Base-by-base conservation (phyloP, 805 yeast species). In the Starmerella khaoyaiensis region DNA sequence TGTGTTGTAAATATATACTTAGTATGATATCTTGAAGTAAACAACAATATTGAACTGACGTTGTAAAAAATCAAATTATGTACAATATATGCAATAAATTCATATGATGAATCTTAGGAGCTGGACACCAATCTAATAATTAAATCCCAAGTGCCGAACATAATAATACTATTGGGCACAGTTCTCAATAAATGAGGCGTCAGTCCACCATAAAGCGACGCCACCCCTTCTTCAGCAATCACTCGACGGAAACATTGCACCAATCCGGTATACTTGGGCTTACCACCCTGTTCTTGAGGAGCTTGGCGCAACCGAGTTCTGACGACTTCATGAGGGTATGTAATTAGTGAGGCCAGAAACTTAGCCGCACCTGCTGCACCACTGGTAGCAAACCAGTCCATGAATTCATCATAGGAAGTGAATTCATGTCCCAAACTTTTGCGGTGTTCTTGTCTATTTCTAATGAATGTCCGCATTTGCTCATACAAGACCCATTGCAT, bases 111-210 rank as follows among this genome's bases (percentile, higher is more conserved):
- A n/a, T 11, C n/a, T 23, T 23, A 23, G 26, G n/a, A 23, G 26
- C 26, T 23, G 26, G 43, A 28, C 2, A 42, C 35, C 8, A 39
- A 26, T 11, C 68, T 69, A 33, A 78, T 74, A 38, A 79, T 74
- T 23, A 90, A 57, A 56, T 90, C 99, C 97, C 97, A 90, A 3
- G 97, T 86, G 31, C 99, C 98, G 64, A 90, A 90, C 98, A 90
- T 90, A 50, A 90, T 87, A 56, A 90, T 84, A 53, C 94, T 80
- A 60, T 90, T 90, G 3, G 99, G 99, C 36, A 90, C 98, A 0
- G 98, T 90, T 60, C 98, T 73, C 63, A 90, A 70, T 52, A 90
- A 64, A 61, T 90, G 99, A 4, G 99, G 96, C 1, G 99, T 90
- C 52, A 90, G 67, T 1, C 99, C 99, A 39, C 99, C 95, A 56